phyloP scores from a whole-genome alignment of 1,284 basidiomycete genomes.

The Prillingera fragicola region DNA sequence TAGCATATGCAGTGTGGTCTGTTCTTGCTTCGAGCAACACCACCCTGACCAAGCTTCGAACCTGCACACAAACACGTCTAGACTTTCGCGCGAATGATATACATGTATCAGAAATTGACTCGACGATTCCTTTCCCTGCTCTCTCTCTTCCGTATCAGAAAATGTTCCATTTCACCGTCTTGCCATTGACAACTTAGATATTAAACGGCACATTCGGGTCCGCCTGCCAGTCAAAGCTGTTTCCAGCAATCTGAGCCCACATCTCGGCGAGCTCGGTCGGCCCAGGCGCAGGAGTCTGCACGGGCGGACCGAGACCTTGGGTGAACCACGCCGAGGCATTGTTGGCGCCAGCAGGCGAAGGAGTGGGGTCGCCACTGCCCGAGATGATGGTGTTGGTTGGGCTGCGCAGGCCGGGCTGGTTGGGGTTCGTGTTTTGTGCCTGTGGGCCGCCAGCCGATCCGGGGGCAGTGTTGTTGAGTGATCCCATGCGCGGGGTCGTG shows the following conservation, averaged over 20 bases:
- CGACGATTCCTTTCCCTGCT: too few species aligned
- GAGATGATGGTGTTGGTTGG: constrained; percentile 1
- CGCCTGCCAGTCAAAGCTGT: constrained; percentile 42
- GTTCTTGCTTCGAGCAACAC: too few species aligned
- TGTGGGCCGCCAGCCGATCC: constrained; percentile 2
- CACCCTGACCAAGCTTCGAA: too few species aligned
- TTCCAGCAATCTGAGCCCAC: constrained; percentile 41
- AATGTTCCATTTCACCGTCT: too few species aligned
- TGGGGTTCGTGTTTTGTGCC: background rate
- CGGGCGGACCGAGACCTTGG: constrained; percentile 6
- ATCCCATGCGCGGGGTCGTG: background rate
- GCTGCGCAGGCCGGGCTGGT: background rate
- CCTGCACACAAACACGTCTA: too few species aligned
- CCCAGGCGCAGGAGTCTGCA: constrained; percentile 1
- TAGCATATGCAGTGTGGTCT: too few species aligned
- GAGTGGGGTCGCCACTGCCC: background rate
- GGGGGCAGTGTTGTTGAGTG: too few species aligned
- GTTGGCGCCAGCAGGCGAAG: background rate
- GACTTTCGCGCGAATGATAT: too few species aligned
- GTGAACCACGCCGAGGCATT: constrained; percentile 9
- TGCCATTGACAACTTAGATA: too few species aligned
- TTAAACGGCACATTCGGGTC: constrained; percentile 46
- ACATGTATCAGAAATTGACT: too few species aligned
- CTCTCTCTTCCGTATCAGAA: too few species aligned
- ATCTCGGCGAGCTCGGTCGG: constrained; percentile 27